A percentile compares a stretch with the other conserved stretches of the same genome.
Evolutionary conservation across 2,329 filamentous ascomycete species (phyloP).

Genomic region (Pseudogymnoascus sp.): DNA sequence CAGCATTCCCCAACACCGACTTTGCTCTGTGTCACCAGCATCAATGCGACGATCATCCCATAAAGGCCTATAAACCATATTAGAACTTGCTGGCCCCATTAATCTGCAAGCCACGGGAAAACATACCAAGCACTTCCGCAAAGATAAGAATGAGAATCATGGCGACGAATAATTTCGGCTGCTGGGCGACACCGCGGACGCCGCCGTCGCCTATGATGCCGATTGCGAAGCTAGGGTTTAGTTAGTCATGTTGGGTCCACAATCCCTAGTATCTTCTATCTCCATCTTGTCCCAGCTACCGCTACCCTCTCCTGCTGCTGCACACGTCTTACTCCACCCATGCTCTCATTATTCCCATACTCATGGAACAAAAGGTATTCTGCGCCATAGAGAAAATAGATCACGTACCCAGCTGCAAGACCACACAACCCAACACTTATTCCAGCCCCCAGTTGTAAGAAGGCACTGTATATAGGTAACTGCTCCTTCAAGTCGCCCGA

Average conservation of each 20-base stretch:
- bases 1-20: slow-evolving; percentile 40
- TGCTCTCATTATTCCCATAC: too few relatives aligned
- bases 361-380: neutral
- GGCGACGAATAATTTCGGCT: slow-evolving; percentile 61
- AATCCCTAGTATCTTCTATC: neutral
- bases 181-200: slow-evolving; percentile 70
- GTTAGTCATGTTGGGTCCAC: neutral
- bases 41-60: slow-evolving; percentile 90
- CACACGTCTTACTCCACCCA: neutral
- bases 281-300: neutral
- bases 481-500: slow-evolving; percentile 67
- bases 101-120: neutral
- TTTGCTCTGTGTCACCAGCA: slow-evolving; percentile 90
- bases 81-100: neutral
- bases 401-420: neutral
- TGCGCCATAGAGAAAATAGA: neutral
- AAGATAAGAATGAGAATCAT: slow-evolving; percentile 79
- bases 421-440: slow-evolving; percentile 61
- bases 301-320: neutral
- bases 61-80: slow-evolving; percentile 65
- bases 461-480: slow-evolving; percentile 66
- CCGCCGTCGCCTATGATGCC: slow-evolving; percentile 81
- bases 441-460: slow-evolving; percentile 76
- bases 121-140: slow-evolving; percentile 68
- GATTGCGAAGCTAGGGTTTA: slow-evolving; percentile 56